Evolutionary conservation across 768 basidiomycete genomes (phyloP), one percentile per base, ranked within the genome.

Genomic region (Strobilomyces echinocephalus): DNA sequence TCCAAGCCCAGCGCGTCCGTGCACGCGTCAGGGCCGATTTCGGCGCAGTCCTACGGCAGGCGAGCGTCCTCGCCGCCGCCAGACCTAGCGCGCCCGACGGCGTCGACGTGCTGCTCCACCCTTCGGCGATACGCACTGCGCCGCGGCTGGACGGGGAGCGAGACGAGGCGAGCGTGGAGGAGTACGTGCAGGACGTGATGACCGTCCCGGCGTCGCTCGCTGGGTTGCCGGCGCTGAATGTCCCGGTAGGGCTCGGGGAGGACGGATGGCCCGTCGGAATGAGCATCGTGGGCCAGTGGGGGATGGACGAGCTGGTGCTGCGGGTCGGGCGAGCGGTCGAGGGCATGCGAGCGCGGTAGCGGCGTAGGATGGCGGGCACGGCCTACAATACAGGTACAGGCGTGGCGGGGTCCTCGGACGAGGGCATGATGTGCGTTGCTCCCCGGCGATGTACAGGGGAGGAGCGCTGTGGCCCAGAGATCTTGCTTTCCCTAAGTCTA

Each of bases 161-260:
- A 26, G 26, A 44, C 57, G 14, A 61, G 4, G 56, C 60, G n/a
- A 63, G 66, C 18, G 60, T 86, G 46, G 76, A 78, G 41, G 75
- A 82, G 31, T 98, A 98, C 64, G 79, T 90, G 9, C 95, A 98
- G 63, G 95, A 98, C 57, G 81, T 95, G 7, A 73, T 98, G 56
- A 95, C 93, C 0, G 91, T 95, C 0, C 93, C 94, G 0, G 94
- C 93, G 5, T 93, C 90, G 1, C 73, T 99, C 34, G 94, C 91
- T 0, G 94, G 95, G 0, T 62, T 97, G 15, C 93, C 95, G 1
- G 89, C 87, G 0, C 61, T 97, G 40, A 87, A 77, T 50, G 78
- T 97, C 0, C 93, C 93, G 0, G 68, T 69, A 9, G 77, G 79
- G 0, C 43, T 60, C 1, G 74, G 70, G 3, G 71, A 67, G 0